Evolutionary conservation across 441 rosid species (phyloP), one percentile per base, ranked within the genome.

Genomic region (Gossypium trilobum): DNA sequence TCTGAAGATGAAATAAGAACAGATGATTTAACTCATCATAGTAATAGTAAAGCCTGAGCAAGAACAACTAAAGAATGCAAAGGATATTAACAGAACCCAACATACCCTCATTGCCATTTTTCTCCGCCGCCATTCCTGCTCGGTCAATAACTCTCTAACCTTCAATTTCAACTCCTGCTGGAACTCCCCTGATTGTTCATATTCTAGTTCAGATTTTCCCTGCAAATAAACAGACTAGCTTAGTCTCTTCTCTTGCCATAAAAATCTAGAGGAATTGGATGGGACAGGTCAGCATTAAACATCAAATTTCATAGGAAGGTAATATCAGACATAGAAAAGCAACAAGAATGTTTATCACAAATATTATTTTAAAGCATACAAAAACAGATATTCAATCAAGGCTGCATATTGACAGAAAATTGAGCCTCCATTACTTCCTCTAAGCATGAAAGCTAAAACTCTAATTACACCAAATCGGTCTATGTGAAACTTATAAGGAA

Each of bases 21-120:
- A 29, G 42, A 16, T n/a, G 42, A 59, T 59, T 36, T 59, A 59
- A 17, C 9, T 13, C 42, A 58, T 4, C 17, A 25, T 57, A 1
- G 6, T 22, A 10, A 2, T 1, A 56, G 42, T 36, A 36, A 36
- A 56, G 62, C 36, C 62, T 23, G 13, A 20, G 60, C 31, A 2
- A 58, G 8, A 58, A 58, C 63, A 58, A n/a, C 17, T 13, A 58
- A 27, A n/a, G 63, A 58, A 58, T 0, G 13, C 17, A 36, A 59
- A 27, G 42, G 64, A 27, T n/a, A 5, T 59, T 27, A n/a, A n/a
- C 39, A 59, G 17, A 59, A 59, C 33, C 46, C 4, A 25, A 11
- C 76, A 73, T 85, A 95, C 99, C 85, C 99, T 87, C 95, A 92
- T 95, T 78, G 87, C 91, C 99, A 95, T 95, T 84, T 95, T 95